A percentile compares a stretch with the other conserved stretches of the same genome.
phyloP scores from a whole-genome alignment of 2,329 filamentous ascomycete species.

The Fusarium abutilonis region DNA sequence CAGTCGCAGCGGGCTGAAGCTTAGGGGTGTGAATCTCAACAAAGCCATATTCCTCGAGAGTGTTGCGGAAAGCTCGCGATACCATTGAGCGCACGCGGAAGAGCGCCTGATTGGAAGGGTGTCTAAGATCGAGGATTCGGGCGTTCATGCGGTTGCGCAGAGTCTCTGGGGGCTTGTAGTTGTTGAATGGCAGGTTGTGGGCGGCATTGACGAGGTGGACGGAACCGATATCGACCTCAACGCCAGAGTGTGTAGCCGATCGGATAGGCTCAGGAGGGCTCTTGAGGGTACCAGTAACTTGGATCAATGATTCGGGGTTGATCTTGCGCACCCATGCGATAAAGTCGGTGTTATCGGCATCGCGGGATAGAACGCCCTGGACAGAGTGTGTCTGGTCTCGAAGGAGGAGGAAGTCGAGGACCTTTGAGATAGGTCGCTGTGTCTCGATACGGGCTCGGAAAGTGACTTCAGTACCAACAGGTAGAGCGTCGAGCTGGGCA shows the following conservation, averaged over 20 bases:
- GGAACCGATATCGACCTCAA: slow-evolving; percentile 75
- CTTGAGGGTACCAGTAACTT: slow-evolving; percentile 78
- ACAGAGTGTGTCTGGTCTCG: slow-evolving; percentile 85
- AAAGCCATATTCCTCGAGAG: slow-evolving; percentile 79
- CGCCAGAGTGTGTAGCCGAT: slow-evolving; percentile 77
- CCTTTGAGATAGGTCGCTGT: slow-evolving; percentile 81
- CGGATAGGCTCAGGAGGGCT: slow-evolving; percentile 78
- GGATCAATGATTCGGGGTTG: slow-evolving; percentile 79
- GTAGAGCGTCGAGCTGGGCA: slow-evolving; percentile 50
- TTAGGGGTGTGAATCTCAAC: slow-evolving; percentile 96
- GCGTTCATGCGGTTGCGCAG: slow-evolving; percentile 77
- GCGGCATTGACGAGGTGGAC: slow-evolving; percentile 64
- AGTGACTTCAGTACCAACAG: slow-evolving; percentile 53
- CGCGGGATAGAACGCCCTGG: slow-evolving; percentile 76
- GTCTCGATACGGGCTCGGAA: slow-evolving; percentile 62
- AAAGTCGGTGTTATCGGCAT: slow-evolving; percentile 68
- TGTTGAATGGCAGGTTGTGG: slow-evolving; percentile 60
- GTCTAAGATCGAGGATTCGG: slow-evolving; percentile 84
- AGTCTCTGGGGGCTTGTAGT: slow-evolving; percentile 71
- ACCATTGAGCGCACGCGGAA: slow-evolving; percentile 88
- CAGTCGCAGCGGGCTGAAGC: slow-evolving; percentile 87
- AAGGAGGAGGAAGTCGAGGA: slow-evolving; percentile 85
- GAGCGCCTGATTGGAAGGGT: slow-evolving; percentile 85
- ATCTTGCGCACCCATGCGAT: slow-evolving; percentile 89
- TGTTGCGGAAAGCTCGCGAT: slow-evolving; percentile 79